Percentiles rank a stretch among this genome's conserved stretches.
These are phyloP conservation scores for Diaporthe eres DNA, from an alignment of 2,329 filamentous ascomycete species.

Conservation along the genomic window DNA sequence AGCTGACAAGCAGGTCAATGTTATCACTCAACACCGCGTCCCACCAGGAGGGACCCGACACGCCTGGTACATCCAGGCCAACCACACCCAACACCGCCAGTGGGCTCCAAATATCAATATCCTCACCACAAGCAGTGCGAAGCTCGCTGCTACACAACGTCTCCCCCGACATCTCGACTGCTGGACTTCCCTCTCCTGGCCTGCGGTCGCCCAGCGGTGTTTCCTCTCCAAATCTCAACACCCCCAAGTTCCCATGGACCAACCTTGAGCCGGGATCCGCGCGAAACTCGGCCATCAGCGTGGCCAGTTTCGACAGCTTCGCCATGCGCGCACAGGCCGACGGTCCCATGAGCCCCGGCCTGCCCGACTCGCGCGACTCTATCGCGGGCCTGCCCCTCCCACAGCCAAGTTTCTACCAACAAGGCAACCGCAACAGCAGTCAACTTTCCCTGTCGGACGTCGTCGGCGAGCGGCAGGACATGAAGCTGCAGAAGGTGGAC, in stretches of 20 bases:
- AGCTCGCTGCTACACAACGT: slow-evolving; percentile 43
- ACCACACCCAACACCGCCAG: slow-evolving; percentile 25
- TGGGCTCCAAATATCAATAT: slow-evolving; percentile 40
- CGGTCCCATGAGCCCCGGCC: slow-evolving; percentile 37
- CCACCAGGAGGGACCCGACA: slow-evolving; percentile 42
- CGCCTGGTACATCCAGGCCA: slow-evolving; percentile 36
- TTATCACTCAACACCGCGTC: slow-evolving; percentile 44
- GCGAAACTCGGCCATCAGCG: slow-evolving; percentile 36
- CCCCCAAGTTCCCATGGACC: slow-evolving; percentile 41
- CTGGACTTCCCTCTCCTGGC: slow-evolving; percentile 32
- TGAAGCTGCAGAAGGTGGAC: slow-evolving; percentile 75
- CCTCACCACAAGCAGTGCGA: slow-evolving; percentile 41
- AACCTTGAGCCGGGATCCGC: slow-evolving; percentile 38
- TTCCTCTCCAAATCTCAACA: slow-evolving; percentile 35
- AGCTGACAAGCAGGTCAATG: slow-evolving; percentile 42
- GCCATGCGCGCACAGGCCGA: slow-evolving; percentile 40
- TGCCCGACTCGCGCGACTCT: slow-evolving; percentile 46
- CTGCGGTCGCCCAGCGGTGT: slow-evolving; percentile 28
- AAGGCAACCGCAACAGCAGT: slow-evolving; percentile 57
- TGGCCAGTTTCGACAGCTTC: slow-evolving; percentile 42
- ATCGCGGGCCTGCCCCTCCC: slow-evolving; percentile 48
- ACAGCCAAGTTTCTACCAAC: slow-evolving; percentile 43
- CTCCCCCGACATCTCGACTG: slow-evolving; percentile 40
- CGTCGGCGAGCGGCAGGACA: slow-evolving; percentile 73
- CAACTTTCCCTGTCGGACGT: slow-evolving; percentile 69